Evolutionary conservation across 768 basidiomycete genomes (phyloP), one percentile per base, ranked within the genome.

Genomic region (Termitomyces sp.): DNA sequence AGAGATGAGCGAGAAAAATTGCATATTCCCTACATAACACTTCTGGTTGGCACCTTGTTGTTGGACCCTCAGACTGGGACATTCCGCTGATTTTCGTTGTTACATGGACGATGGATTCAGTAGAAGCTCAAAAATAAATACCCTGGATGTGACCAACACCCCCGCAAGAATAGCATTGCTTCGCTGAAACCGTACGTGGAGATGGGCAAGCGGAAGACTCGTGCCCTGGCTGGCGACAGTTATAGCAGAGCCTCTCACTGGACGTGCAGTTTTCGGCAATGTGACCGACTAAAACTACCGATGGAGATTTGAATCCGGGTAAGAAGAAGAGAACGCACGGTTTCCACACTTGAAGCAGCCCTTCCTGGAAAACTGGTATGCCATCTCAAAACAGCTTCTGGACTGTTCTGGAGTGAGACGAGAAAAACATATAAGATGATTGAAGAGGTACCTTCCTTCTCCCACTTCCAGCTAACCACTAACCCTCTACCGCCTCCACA

Each of bases 331-430:
- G 51, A 61, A 83, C 86, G 74, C 70, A 91, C 92, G 79, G 72
- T 93, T 93, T 70, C 93, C 93, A 70, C 93, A 95, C 79, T 93
- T 95, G 77, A 89, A 94, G 70, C 91, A 94, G 62, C 89, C 89
- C 77, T 91, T 93, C 79, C 85, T 86, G 58, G 86, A 83, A 78
- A 85, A 85, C 71, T 88, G 87, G 76, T 80, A 88, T 73, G 89
- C 86, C 89, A 91, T 91, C 72, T 79, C 69, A 63, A 70, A 71
- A 72, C 71, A 72, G 73, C 73, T 77, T 72, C 70, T 67, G 61
- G 57, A 61, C 62, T 60, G 51, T 45, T 55, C 65, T 60, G 61
- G 59, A 42, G 45, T 35, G 46, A 55, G 40, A 55, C 23, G 23
- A 45, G 14, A 32, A 40, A 52, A n/a, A 27, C 19, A 28, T 21